Evolutionary conservation across 2,329 filamentous ascomycete genomes (phyloP), one percentile per base, ranked within the genome.

Genomic region (Colletotrichum kahawae): DNA sequence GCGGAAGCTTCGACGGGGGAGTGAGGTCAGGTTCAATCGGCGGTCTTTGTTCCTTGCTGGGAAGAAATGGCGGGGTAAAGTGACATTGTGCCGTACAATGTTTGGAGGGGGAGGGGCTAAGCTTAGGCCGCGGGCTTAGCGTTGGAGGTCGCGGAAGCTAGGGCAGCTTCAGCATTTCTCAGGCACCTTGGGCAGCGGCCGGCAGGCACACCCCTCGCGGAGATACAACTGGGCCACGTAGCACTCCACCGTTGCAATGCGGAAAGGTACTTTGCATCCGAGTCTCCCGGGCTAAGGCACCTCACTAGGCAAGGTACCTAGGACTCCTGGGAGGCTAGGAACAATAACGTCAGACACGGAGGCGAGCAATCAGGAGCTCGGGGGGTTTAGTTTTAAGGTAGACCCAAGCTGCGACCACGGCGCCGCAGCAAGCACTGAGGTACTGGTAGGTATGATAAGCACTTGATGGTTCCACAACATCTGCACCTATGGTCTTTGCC

Each of bases 21-120:
- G 24, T 54, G 31, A 67, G 60, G 34, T 63, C 38, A 66, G 48
- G 43, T 51, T 66, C 63, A 34, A n/a, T 54, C 33, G 24, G 38
- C 31, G 66, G 59, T 54, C 31, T 38, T 16, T 33, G 27, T 60
- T 51, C 43, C 43, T 0, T 29, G 65, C 29, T 36, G 24, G 29
- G 21, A 21, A 27, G 33, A 18, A 51, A 69, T 69, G 36, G 67
- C 67, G 67, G 67, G 67, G 67, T 69, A 69, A 62, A 69, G 67
- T 62, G 67, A 60, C 54, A 69, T 69, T 69, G 54, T 29, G 67
- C 67, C 65, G 33, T 57, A 31, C 43, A 51, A 51, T 62, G 56
- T 62, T 69, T 69, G 56, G 67, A 69, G 67, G 67, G 67, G 67
- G 67, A 62, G 54, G 66, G 56, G 56, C 56, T 62, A 36, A 24